These are phyloP conservation scores for Saccharomycopsis fermentans DNA, from an alignment of 805 yeast species.

Conservation along the genomic window DNA sequence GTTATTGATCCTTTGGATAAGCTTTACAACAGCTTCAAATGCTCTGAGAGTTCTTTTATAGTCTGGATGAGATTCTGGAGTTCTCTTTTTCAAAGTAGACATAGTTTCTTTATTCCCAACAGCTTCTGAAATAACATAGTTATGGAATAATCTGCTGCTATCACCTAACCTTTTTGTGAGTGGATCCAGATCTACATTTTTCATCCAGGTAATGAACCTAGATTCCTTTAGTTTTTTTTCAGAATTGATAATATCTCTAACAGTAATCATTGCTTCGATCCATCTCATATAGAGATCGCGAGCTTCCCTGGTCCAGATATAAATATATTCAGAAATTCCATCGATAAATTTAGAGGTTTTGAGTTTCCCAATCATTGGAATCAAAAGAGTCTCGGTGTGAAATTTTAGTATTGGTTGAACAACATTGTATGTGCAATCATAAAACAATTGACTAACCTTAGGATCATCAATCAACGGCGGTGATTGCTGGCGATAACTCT, in stretches of 20 bases:
- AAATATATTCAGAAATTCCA: constrained; percentile 52
- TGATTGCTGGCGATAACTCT: constrained; percentile 28
- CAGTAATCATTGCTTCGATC: constrained; percentile 51
- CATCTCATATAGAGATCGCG: constrained; percentile 44
- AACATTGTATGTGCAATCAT: constrained; percentile 46
- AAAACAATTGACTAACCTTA: constrained; percentile 28
- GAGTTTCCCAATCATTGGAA: constrained; percentile 48
- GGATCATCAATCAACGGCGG: constrained; percentile 37
- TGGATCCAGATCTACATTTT: constrained; percentile 39
- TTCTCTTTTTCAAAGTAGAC: constrained; percentile 43
- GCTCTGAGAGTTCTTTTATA: constrained; percentile 41
- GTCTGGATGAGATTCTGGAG: constrained; percentile 41
- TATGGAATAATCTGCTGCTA: constrained; percentile 45
- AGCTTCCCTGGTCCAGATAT: constrained; percentile 55
- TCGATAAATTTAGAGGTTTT: constrained; percentile 58
- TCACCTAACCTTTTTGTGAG: constrained; percentile 32
- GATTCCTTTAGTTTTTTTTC: constrained; percentile 33
- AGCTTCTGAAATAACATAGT: constrained; percentile 45
- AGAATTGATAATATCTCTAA: constrained; percentile 43
- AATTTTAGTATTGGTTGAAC: constrained; percentile 45
- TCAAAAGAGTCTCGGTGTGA: constrained; percentile 44
- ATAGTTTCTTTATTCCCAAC: constrained; percentile 55
- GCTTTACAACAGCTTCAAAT: constrained; percentile 39
- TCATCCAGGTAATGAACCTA: constrained; percentile 48
- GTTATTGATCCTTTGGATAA: constrained; percentile 52